Base-by-base conservation (phyloP, 2,329 filamentous ascomycete species). In the Fusarium sp. region DNA sequence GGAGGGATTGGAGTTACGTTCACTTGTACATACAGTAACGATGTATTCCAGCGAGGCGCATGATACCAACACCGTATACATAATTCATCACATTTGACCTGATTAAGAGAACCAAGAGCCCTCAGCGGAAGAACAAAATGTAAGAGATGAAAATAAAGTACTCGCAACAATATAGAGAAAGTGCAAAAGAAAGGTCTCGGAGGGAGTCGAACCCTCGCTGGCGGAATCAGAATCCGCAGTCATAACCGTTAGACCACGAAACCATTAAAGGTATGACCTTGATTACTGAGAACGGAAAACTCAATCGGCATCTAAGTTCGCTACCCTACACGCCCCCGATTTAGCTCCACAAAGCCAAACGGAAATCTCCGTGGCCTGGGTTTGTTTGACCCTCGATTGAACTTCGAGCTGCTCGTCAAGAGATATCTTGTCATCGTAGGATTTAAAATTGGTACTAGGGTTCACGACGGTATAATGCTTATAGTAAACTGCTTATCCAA, bases 161-260 rank as follows among this genome's bases (percentile, higher is more conserved):
- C 29, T 25, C 8, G 1, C 0, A 5, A 25, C 2, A 3, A 4
- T 14, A 3, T 18, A 2, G 2, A 3, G 6, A 12, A 54, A 16
- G 19, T n/a, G 5, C 23, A 54, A 54, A 54, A 54, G 19, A 8
- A 39, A 54, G 49, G 49, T 54, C 49, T 54, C 49, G 49, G 49
- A 54, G 49, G 49, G 49, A 54, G 49, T 54, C 49, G 49, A 54
- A 54, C 49, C 49, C 49, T 54, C 49, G 49, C 49, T 54, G 49
- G 49, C 49, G 35, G 49, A 54, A 54, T 54, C 49, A 54, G 49
- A 54, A 54, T 54, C 35, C 49, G 49, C 49, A 54, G 49, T 54
- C 49, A 54, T 54, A 54, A 54, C 49, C 49, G 49, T 54, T 54
- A 54, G 49, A 54, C 49, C 49, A 54, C 49, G 49, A 54, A 54